Percentiles rank a stretch among this genome's conserved stretches.
These are phyloP conservation scores for Microsporum canis DNA, from an alignment of 2,329 filamentous ascomycete species.

Conservation along the genomic window DNA sequence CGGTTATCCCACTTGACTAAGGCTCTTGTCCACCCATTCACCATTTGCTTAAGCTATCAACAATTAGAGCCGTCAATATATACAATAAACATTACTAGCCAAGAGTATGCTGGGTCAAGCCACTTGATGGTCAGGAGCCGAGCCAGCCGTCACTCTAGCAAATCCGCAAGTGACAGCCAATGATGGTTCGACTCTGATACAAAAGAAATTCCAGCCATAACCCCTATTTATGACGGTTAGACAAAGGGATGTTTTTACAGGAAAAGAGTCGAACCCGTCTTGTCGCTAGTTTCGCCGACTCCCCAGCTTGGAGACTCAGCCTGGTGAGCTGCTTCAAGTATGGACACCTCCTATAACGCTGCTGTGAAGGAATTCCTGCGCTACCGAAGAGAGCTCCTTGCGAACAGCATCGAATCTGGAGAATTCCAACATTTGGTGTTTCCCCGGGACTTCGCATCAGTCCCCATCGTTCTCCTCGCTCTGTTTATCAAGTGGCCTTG, in stretches of 20 bases:
- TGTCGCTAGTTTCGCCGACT: background rate
- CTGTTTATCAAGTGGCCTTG: constrained; percentile 41
- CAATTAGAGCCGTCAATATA: too few relatives aligned
- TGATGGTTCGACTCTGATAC: background rate
- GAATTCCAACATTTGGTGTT: constrained; percentile 26
- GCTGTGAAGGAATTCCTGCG: background rate
- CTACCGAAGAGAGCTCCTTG: background rate
- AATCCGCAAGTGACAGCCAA: background rate
- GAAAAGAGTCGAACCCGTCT: background rate
- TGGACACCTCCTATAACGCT: background rate
- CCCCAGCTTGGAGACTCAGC: background rate
- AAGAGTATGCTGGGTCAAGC: background rate
- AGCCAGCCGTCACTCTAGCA: background rate
- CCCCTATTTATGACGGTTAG: background rate
- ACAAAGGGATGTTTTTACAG: background rate
- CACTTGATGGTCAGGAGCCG: background rate
- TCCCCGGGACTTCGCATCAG: constrained; percentile 25
- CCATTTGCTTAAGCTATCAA: too few relatives aligned
- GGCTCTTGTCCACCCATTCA: too few relatives aligned
- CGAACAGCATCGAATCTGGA: constrained; percentile 13
- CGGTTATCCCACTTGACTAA: too few relatives aligned
- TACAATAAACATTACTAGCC: background rate
- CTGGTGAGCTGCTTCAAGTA: background rate
- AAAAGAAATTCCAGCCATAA: background rate
- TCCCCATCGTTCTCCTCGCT: constrained; percentile 35